Conservation (phyloP, 169 alveolate species). For the Plasmodium vivax region DNA sequence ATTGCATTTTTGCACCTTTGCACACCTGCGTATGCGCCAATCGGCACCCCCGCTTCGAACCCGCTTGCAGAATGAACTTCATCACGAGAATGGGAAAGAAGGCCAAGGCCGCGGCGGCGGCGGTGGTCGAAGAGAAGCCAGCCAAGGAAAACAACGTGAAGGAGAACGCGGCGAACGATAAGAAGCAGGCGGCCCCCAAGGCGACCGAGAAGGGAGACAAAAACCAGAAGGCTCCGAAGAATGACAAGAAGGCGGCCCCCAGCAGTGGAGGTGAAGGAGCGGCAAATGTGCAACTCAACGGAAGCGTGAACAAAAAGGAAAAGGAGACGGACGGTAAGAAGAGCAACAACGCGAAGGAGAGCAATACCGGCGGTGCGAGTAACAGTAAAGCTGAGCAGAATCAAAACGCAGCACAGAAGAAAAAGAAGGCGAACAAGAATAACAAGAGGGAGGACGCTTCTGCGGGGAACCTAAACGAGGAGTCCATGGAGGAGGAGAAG, state of each 20-base stretch:
- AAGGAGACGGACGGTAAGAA: constrained; percentile 18
- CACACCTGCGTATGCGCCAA: background rate
- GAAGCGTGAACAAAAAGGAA: constrained; percentile 26
- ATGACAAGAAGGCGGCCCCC: background rate
- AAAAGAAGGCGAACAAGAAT: constrained; percentile 5
- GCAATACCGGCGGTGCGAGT: background rate
- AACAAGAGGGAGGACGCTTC: constrained; percentile 5
- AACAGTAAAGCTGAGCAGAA: background rate
- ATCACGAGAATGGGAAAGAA: constrained; percentile 62
- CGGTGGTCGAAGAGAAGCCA: constrained; percentile 1
- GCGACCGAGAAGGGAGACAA: background rate
- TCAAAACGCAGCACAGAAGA: background rate
- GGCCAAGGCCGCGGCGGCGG: constrained; percentile 24
- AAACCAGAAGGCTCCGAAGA: background rate
- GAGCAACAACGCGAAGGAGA: constrained; percentile 13
- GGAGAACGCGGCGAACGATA: constrained; percentile 7
- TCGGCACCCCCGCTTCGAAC: background rate
- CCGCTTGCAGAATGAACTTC: constrained; percentile 33
- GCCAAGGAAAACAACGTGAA: background rate
- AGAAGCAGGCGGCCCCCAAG: constrained; percentile 23
- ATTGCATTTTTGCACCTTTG: background rate
- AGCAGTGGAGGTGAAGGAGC: background rate
- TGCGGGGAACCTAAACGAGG: background rate
- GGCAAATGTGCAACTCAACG: constrained; percentile 16
- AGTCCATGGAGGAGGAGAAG: background rate